A percentile compares a stretch with the other conserved stretches of the same genome.
These are phyloP conservation scores for Hyphopichia buzzinii DNA, from an alignment of 1,139 yeast genomes.

Conservation along the genomic window DNA sequence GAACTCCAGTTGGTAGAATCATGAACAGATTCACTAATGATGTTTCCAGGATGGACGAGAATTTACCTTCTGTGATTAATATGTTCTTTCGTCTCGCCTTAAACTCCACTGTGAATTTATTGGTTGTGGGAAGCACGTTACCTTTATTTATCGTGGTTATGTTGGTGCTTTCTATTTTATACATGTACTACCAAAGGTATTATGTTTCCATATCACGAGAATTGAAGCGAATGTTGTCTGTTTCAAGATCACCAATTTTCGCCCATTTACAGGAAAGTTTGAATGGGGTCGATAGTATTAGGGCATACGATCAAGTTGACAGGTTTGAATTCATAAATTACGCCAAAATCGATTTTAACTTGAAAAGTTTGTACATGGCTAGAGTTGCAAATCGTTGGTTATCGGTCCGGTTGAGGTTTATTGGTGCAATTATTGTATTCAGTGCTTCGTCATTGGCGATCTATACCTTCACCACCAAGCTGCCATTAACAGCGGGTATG, in stretches of 20 bases:
- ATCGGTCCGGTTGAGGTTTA: constrained; percentile 61
- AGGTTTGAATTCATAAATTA: constrained; percentile 56
- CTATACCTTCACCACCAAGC: constrained; percentile 15
- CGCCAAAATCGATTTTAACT: constrained; percentile 61
- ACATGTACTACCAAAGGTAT: constrained; percentile 51
- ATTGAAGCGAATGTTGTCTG: constrained; percentile 51
- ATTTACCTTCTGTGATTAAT: constrained; percentile 23
- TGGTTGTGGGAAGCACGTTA: constrained; percentile 49
- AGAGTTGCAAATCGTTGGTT: constrained; percentile 71
- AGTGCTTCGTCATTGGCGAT: constrained; percentile 58
- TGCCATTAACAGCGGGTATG: constrained; percentile 60
- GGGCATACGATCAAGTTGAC: constrained; percentile 52
- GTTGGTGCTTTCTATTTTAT: constrained; percentile 38
- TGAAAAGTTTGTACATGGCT: constrained; percentile 55
- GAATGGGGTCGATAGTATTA: constrained; percentile 57
- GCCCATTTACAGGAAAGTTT: constrained; percentile 64
- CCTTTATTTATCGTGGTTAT: constrained; percentile 50
- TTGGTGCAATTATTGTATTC: constrained; percentile 64
- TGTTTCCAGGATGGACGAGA: constrained; percentile 33
- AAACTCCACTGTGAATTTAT: constrained; percentile 47
- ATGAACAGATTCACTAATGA: constrained; percentile 64
- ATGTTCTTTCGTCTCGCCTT: constrained; percentile 39
- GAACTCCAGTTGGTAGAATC: constrained; percentile 31
- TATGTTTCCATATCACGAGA: constrained; percentile 57
- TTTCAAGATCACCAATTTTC: constrained; percentile 58